A percentile compares a stretch with the other conserved stretches of the same genome.
These are phyloP conservation scores for Sporothrix phasma DNA, from an alignment of 2,329 filamentous ascomycete genomes.

Conservation along the genomic window DNA sequence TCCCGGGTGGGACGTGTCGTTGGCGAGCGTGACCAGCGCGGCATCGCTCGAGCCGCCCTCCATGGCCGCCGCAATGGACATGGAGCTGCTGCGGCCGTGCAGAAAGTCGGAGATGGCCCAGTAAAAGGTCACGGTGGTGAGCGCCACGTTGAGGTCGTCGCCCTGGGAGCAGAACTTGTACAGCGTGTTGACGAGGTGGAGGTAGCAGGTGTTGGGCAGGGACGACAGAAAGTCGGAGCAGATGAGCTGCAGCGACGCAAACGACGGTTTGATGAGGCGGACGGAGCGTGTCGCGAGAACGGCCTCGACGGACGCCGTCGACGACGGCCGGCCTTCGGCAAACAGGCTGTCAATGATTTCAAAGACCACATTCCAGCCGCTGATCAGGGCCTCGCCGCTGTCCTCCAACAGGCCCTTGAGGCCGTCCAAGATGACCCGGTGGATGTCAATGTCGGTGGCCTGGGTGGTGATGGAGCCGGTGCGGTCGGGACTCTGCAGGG, in stretches of 20 bases:
- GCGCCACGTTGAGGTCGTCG: conserved; percentile 87
- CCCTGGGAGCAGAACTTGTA: conserved; percentile 82
- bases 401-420: conserved; percentile 77
- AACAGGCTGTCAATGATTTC: conserved; percentile 80
- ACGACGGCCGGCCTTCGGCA: conserved; percentile 26
- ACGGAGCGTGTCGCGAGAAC: conserved; percentile 50
- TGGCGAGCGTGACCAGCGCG: conserved; percentile 47
- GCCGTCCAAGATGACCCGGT: conserved; percentile 68
- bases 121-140: conserved; percentile 93
- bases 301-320: conserved; percentile 23
- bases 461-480: conserved; percentile 47
- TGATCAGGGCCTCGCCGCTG: conserved; percentile 71
- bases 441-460: conserved; percentile 64
- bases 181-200: conserved; percentile 74
- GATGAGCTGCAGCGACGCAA: conserved; percentile 81
- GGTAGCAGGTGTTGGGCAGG: conserved; percentile 59
- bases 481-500: conserved; percentile 45
- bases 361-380: conserved; percentile 80
- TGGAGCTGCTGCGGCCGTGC: conserved; percentile 46
- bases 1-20: conserved; percentile 46
- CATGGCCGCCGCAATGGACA: conserved; percentile 48
- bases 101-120: conserved; percentile 92
- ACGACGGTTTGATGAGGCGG: conserved; percentile 74
- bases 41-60: conserved; percentile 47
- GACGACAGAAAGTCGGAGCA: conserved; percentile 87